A percentile compares a stretch with the other conserved stretches of the same genome.
Evolutionary conservation across 2,329 filamentous ascomycete species (phyloP).

Genomic region (Colletotrichum navitas): DNA sequence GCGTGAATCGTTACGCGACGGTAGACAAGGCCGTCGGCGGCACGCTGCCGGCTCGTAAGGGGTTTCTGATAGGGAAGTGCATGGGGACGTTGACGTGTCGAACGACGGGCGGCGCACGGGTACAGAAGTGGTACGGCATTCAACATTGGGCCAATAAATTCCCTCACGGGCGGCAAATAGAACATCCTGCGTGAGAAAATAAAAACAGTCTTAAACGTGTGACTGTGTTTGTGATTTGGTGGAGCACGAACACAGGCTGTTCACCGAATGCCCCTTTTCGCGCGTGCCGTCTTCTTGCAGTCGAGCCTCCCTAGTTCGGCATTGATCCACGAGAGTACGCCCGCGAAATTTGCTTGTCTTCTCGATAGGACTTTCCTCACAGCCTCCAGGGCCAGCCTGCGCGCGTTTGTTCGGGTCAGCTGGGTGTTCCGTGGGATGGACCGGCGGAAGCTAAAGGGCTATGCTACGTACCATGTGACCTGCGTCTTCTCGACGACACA

Average conservation of each 20-base stretch:
- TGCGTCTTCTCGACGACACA: slow-evolving; percentile 73
- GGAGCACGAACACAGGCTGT: neutral
- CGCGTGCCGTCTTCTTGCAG: slow-evolving; percentile 25
- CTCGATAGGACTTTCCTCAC: slow-evolving; percentile 15
- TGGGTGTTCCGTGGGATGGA: neutral
- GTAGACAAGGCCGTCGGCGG: neutral
- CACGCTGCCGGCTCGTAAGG: neutral
- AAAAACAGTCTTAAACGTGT: neutral
- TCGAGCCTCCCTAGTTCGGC: slow-evolving; percentile 27
- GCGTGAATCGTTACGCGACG: neutral
- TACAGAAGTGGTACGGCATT: neutral
- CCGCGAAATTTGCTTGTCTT: slow-evolving; percentile 35
- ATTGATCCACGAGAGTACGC: slow-evolving; percentile 34
- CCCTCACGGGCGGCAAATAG: neutral
- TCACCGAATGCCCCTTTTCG: slow-evolving; percentile 10
- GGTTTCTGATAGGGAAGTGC: neutral
- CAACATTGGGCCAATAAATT: neutral
- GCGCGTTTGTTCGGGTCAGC: neutral
- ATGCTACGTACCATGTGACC: slow-evolving; percentile 67
- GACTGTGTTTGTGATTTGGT: neutral
- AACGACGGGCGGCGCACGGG: neutral
- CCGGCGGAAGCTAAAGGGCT: neutral
- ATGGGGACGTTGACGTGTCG: neutral
- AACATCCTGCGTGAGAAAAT: neutral
- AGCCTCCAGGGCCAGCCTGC: slow-evolving; percentile 39